A percentile compares a stretch with the other conserved stretches of the same genome.
phyloP scores from a whole-genome alignment of 116 monocot genomes.

The Phalaenopsis hybrid region DNA sequence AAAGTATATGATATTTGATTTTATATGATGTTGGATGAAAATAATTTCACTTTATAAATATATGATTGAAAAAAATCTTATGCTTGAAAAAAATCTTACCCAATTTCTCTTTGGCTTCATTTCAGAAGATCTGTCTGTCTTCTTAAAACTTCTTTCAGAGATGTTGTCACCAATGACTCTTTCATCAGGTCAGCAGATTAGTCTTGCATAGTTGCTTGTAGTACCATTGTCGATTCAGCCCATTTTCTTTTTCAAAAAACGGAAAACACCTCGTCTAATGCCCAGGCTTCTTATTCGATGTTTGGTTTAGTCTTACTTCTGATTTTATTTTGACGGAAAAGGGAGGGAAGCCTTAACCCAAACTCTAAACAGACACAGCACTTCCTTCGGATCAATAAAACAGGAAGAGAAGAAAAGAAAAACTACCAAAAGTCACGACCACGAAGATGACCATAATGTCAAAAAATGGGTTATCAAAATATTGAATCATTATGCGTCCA shows the following conservation, averaged over 20 bases:
- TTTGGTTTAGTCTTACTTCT: not conserved
- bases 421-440: constrained; percentile 17
- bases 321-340: not conserved
- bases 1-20: no score
- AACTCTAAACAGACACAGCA: constrained; percentile 12
- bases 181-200: not conserved
- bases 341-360: constrained; percentile 3
- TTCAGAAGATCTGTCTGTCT: no score
- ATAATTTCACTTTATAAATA: no score
- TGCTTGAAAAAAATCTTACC: no score
- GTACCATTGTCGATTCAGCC: constrained; percentile 4
- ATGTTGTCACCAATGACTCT: not conserved
- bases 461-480: no score
- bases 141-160: not conserved
- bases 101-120: no score
- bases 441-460: constrained; percentile 16
- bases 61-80: no score
- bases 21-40: no score
- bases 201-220: not conserved
- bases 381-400: constrained; percentile 17
- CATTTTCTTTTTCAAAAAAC: constrained; percentile 9
- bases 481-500: no score
- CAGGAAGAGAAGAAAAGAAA: constrained; percentile 20
- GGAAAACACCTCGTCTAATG: constrained; percentile 2
- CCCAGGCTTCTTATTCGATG: constrained; percentile 1